Base-by-base conservation (phyloP, 306 rosid species). In the Rubus parviflorus region DNA sequence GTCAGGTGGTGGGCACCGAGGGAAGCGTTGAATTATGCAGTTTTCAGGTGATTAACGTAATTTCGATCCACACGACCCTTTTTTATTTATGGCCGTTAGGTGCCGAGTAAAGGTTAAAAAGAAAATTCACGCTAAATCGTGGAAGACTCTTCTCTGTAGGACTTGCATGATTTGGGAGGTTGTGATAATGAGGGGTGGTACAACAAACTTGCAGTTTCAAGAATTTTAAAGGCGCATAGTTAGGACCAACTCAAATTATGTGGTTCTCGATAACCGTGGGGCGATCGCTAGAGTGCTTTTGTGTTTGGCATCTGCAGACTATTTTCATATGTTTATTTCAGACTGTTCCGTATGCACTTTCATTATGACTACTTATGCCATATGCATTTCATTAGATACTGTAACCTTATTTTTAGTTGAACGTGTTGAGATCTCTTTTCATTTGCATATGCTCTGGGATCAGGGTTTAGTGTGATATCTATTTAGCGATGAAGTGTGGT, bases 1-100 rank as follows among this genome's bases (percentile, higher is more conserved):
- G 95, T 90, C 98, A 79, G 97, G 98, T 84, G 97, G 91, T 67
- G 91, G 90, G 91, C 86, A 84, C 82, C 98, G 98, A 80, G 97
- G 97, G 88, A 92, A 87, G 87, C 97, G 93, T 87, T 94, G 89
- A 94, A 46, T 81, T 84, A 78, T 82, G 87, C 87, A 67, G 68
- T 84, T 77, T 81, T 81, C 48, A 45, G 48, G 96, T 91, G 97
- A 93, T 80, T 75, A 78, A 76, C 83, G 81, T 80, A 83, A 67
- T 83, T 70, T 84, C 82, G 79, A 81, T 73, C 84, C 76, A 17
- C 70, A 76, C 74, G 86, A 70, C 89, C 82, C 76, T 83, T 81
- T 83, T 76, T 76, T 85, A 42, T 77, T 82, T 78, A 79, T 86
- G 75, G 72, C 83, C 81, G 38, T 74, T 80, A 70, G 83, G 83